A percentile compares a stretch with the other conserved stretches of the same genome.
Conservation (phyloP, 257 asterid genomes). For the Euphrasia confusa region DNA sequence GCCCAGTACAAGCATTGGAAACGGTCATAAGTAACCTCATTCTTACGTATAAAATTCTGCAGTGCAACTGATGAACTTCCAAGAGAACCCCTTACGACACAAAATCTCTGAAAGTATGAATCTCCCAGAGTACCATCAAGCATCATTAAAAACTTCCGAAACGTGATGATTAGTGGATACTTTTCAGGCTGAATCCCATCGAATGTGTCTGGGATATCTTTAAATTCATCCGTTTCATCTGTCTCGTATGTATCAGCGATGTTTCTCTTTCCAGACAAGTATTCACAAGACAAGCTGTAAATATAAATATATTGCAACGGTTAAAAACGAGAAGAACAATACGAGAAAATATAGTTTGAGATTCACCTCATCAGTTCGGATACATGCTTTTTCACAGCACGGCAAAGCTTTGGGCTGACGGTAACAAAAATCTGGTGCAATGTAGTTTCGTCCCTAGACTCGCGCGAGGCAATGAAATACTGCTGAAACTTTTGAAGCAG, state of each 20-base stretch:
- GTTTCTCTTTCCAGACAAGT: conserved; percentile 18
- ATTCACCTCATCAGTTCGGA: no score
- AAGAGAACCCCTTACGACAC: conserved; percentile 5
- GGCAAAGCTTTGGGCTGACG: background rate
- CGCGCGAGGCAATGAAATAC: background rate
- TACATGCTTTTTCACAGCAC: background rate
- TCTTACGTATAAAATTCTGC: conserved; percentile 42
- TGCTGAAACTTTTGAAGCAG: conserved; percentile 37
- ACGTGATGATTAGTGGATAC: conserved; percentile 61
- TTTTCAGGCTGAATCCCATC: conserved; percentile 36
- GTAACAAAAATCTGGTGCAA: conserved; percentile 1
- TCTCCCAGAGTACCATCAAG: conserved; percentile 52
- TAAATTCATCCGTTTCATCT: conserved; percentile 41
- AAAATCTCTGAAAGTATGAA: conserved; percentile 56
- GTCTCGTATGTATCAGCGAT: conserved; percentile 35
- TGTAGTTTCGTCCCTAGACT: background rate
- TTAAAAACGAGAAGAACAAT: background rate
- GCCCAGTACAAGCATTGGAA: conserved; percentile 55
- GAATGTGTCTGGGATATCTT: conserved; percentile 53
- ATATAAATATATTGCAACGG: background rate
- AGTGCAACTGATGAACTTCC: conserved; percentile 34
- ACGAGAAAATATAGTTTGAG: background rate
- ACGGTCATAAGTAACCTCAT: conserved; percentile 56
- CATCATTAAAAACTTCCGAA: conserved; percentile 65
- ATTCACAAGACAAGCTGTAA: conserved; percentile 41